Evolutionary conservation across 305 asterid genomes (phyloP), one percentile per base, ranked within the genome.

Genomic region (Euphrasia arctica): DNA sequence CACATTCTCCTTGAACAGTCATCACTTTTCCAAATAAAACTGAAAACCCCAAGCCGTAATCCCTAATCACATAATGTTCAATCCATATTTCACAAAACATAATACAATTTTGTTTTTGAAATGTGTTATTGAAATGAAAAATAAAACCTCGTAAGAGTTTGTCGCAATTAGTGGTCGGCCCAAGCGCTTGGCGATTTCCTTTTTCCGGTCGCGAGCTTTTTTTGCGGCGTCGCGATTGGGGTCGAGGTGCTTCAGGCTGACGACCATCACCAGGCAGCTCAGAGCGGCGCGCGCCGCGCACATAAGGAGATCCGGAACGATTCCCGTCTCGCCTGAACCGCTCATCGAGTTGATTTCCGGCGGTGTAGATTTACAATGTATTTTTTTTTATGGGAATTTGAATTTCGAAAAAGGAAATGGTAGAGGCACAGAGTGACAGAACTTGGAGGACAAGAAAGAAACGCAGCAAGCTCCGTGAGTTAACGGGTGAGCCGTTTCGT

Each of bases 211-310:
- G 15, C 29, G 42, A 12, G 42, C 22, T 28, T 28, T 31, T 10
- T 56, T 56, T 42, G 61, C 39, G 42, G 61, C 61, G 39, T 12
- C 42, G 18, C 61, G 61, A 15, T 29, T n/a, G 61, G 61, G 61
- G 42, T 56, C 43, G 14, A 56, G 8, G 2, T 12, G 43, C 22
- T 56, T 56, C 61, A 56, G 39, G 22, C 15, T 9, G 6, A 56
- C 42, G 61, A 28, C 6, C 61, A 28, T 9, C 2, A 28, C 61
- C 42, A 29, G 1, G 8, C 10, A 56, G 42, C 61, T 56, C 61
- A 56, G 2, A 6, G 61, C 61, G 61, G 61, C 61, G 42, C 42
- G 1, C 15, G 61, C 61, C 3, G 61, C 61, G 39, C 11, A 56
- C 22, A 56, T 2, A 56, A 56, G 3, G 15, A 56, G 18, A 42